Base-by-base conservation (phyloP, 768 basidiomycete genomes). In the Tremella mesenterica region DNA sequence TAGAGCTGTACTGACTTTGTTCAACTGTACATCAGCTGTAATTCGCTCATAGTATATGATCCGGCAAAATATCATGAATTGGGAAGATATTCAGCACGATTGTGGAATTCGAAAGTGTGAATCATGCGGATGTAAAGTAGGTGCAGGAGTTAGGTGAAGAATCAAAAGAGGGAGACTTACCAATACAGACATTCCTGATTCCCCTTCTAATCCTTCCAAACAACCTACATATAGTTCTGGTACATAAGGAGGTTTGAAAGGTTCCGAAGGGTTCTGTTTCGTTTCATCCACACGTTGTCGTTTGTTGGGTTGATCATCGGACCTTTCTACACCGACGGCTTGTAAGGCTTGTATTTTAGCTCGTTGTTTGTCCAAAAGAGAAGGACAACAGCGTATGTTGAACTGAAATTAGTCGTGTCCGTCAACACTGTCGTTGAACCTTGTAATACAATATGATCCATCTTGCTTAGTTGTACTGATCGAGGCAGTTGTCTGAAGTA, bases 221-320 rank as follows among this genome's bases (percentile, higher is more conserved):
- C 86, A 84, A 0, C 87, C 89, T 1, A 95, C 74, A 60, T 80
- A 79, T 13, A 97, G 77, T 50, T 84, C 83, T 7, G 80, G 77
- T 45, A 81, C 81, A 68, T 92, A 95, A 4, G 92, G 92, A 4
- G 88, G 86, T n/a, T 79, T 75, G 71, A 97, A 93, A 0, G 89
- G 89, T 64, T 64, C 65, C 38, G 76, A 76, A 52, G 71, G 73
- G 47, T 69, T 67, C 54, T 70, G 67, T 38, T 72, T 57, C 18
- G 44, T 59, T 38, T 65, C 54, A 10, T 58, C 44, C 16, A 29
- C 51, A 16, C 20, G 25, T 9, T 52, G 55, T 36, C 62, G 53
- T 39, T 69, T 66, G 1, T 13, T 64, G 63, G 4, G 66, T 58
- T 20, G 60, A 60, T 16, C 52, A 41, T 4, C 50, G 33, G 38